Percentiles rank a stretch among this genome's conserved stretches.
phyloP scores from a whole-genome alignment of 345 rosid species.

The Pugionium dolabratum region DNA sequence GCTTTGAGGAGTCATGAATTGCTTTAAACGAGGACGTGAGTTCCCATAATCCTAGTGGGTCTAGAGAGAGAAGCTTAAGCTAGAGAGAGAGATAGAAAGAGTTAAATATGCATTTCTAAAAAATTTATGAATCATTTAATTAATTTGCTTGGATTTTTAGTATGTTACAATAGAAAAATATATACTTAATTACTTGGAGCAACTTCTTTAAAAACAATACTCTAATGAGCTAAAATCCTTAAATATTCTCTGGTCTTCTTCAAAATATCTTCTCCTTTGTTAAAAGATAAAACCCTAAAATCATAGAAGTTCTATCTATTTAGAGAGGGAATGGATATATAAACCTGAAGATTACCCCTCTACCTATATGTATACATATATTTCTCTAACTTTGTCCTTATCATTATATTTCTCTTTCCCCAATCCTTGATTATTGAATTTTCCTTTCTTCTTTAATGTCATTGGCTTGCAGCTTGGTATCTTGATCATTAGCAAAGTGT shows the following conservation, averaged over 20 bases:
- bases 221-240: conserved; percentile 14
- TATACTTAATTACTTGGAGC: neutral
- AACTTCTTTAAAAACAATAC: conserved; percentile 18
- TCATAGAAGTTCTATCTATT: conserved; percentile 1
- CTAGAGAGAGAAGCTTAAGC: conserved; percentile 37
- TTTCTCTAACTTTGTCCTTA: conserved; percentile 30
- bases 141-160: neutral
- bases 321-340: conserved; percentile 8
- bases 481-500: conserved; percentile 28
- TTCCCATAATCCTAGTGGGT: conserved; percentile 79
- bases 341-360: conserved; percentile 20
- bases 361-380: conserved; percentile 21
- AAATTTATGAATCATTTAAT: too few species aligned
- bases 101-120: too few species aligned
- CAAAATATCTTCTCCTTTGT: conserved; percentile 26
- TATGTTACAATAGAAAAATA: too few species aligned
- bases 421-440: conserved; percentile 21
- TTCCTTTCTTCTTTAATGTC: conserved; percentile 29
- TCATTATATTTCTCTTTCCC: conserved; percentile 25
- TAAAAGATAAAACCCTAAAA: conserved; percentile 31
- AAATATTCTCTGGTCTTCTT: conserved; percentile 34
- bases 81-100: neutral
- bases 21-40: conserved; percentile 88
- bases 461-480: conserved; percentile 15
- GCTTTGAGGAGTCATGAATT: conserved; percentile 88